Base-by-base conservation (phyloP, 2,329 filamentous ascomycete genomes). In the Dryadomyces sulphureus region DNA sequence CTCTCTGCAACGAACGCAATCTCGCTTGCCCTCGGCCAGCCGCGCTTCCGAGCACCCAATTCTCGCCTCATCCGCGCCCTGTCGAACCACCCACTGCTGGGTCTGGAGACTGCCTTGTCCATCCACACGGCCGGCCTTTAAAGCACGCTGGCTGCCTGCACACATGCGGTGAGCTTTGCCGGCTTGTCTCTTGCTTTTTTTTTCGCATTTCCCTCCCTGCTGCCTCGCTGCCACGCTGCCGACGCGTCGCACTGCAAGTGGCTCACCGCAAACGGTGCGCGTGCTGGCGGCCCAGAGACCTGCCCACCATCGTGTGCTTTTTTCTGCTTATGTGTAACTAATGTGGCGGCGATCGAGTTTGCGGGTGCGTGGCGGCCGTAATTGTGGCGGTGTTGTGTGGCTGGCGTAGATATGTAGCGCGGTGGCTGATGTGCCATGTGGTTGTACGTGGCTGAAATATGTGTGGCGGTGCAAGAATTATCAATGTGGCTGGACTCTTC, bases 41-140 rank as follows among this genome's bases (percentile, higher is more conserved):
- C 42, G 32, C 11, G 17, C 5, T 24, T 24, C 22, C 32, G 32
- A 36, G 19, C 41, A 45, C 4, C 39, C 5, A 42, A 24, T 42
- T 42, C 19, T 46, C 48, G 46, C 30, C 41, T 38, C 41, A 45
- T 49, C 39, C 49, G 49, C 45, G 34, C 4, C 27, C 5, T n/a
- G 16, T 44, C 49, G 47, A 30, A 48, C 40, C 49, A 51, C 46
- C 36, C 24, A n/a, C 16, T 36, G 25, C 46, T 38, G 41, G 19
- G 19, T 7, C 27, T 48, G 27, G 27, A 32, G 7, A 32, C 16
- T 4, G 11, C 27, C 16, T 32, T 9, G 27, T 14, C 16, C 16
- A 32, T 32, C 27, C 3, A 12, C 6, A 14, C 27, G 9, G 27
- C 16, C 16, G 27, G 9, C 27, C 7, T 30, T 30, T 30, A 12